Conservation (phyloP, 2,329 filamentous ascomycete genomes). For the Xylariaceae sp. region DNA sequence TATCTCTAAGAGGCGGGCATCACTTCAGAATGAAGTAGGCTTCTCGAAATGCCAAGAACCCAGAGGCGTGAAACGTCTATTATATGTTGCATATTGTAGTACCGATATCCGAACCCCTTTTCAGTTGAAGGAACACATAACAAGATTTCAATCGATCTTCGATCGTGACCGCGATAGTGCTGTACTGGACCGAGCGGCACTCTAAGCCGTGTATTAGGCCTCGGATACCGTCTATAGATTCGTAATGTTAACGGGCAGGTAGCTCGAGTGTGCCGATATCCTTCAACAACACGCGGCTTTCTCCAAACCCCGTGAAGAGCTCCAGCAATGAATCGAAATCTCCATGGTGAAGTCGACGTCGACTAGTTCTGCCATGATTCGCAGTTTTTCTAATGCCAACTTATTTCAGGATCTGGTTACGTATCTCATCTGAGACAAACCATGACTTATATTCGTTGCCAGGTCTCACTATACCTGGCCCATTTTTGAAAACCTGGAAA, state of each 20-base stretch:
- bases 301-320: background rate
- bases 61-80: background rate
- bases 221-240: background rate
- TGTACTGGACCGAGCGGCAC: background rate
- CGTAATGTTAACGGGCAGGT: background rate
- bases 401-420: conserved; percentile 2
- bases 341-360: background rate
- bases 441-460: conserved; percentile 37
- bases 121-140: background rate
- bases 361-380: background rate
- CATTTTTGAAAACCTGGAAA: conserved; percentile 51
- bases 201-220: background rate
- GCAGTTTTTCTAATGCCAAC: no score
- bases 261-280: background rate
- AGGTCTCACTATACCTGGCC: conserved; percentile 53
- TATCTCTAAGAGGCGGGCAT: background rate
- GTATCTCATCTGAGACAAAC: conserved; percentile 1
- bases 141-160: background rate
- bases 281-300: background rate
- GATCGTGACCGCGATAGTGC: background rate
- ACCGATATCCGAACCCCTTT: conserved; percentile 1
- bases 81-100: conserved; percentile 6
- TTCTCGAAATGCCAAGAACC: conserved; percentile 3
- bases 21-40: background rate
- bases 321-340: background rate